These are phyloP conservation scores for Blastomyces emzantsi DNA, from an alignment of 2,329 filamentous ascomycete genomes.

Conservation along the genomic window DNA sequence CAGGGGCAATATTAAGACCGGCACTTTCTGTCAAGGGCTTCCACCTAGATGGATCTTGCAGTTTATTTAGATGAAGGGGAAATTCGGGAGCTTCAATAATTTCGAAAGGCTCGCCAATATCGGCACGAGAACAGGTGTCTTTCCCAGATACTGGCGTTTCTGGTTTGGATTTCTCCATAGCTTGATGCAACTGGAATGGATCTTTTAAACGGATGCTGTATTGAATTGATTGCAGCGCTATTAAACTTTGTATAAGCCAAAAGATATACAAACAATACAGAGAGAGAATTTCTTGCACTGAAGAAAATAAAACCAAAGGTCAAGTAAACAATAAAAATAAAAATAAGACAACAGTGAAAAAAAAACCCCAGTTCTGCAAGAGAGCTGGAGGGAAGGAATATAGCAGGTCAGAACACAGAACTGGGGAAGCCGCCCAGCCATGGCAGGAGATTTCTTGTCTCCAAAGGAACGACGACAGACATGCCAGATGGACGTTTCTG, in stretches of 20 bases:
- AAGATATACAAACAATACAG: not conserved
- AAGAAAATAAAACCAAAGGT: not conserved
- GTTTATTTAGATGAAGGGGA: not conserved
- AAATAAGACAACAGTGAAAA: not conserved
- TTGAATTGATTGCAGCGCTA: not conserved
- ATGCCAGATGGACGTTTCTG: not conserved
- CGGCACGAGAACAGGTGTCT: no score
- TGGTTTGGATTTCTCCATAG: not conserved
- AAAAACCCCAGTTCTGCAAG: not conserved
- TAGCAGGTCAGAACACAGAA: not conserved
- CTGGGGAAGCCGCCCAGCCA: no score
- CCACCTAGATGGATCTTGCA: not conserved
- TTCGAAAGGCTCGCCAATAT: not conserved
- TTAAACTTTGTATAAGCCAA: not conserved
- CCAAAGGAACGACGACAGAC: not conserved
- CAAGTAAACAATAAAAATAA: not conserved
- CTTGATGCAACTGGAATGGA: not conserved
- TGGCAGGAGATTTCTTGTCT: not conserved
- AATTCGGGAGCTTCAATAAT: not conserved
- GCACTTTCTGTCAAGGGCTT: not conserved
- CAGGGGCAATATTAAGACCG: not conserved
- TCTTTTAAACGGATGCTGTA: not conserved
- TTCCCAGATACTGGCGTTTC: not conserved
- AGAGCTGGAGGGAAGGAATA: not conserved
- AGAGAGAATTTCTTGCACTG: not conserved